phyloP scores from a whole-genome alignment of 2,329 filamentous ascomycete species.

The Colletotrichum euphorbiae region DNA sequence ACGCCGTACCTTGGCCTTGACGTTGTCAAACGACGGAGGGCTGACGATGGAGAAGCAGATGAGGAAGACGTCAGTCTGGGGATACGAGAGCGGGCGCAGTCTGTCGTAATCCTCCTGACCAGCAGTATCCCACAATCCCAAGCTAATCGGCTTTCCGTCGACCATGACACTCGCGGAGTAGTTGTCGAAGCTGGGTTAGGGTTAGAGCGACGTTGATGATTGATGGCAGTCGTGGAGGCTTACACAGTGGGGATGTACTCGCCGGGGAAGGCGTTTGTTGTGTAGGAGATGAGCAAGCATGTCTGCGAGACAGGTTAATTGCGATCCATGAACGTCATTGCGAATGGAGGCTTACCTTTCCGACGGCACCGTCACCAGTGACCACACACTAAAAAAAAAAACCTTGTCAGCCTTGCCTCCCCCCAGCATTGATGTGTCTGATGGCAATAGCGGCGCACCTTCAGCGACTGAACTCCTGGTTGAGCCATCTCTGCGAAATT shows the following conservation, averaged over 20 bases:
- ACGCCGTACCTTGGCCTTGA: conserved; percentile 88
- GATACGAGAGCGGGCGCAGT: conserved; percentile 93
- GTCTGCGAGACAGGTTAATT: conserved; percentile 68
- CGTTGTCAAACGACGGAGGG: conserved; percentile 98
- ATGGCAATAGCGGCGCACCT: conserved; percentile 66
- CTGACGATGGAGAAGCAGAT: conserved; percentile 99
- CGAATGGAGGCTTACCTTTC: conserved; percentile 76
- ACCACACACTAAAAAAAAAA: conserved; percentile 83
- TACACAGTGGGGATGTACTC: conserved; percentile 99
- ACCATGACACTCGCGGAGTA: conserved; percentile 99
- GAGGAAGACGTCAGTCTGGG: conserved; percentile 97
- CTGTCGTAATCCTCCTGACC: conserved; percentile 99
- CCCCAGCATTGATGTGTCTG: background rate
- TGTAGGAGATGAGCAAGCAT: conserved; percentile 99
- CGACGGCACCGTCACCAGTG: conserved; percentile 98
- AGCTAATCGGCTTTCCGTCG: conserved; percentile 95
- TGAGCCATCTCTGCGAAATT: conserved; percentile 72
- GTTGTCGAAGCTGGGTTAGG: conserved; percentile 84
- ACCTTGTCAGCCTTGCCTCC: conserved; percentile 18
- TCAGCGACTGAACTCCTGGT: conserved; percentile 88
- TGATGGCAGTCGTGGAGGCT: conserved; percentile 49
- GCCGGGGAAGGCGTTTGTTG: conserved; percentile 99
- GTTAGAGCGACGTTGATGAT: conserved; percentile 1
- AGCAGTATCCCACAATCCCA: conserved; percentile 98
- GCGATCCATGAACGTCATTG: conserved; percentile 37